Evolutionary conservation across 306 rosid genomes (phyloP), one percentile per base, ranked within the genome.

Genomic region (Dryas alaskensis): DNA sequence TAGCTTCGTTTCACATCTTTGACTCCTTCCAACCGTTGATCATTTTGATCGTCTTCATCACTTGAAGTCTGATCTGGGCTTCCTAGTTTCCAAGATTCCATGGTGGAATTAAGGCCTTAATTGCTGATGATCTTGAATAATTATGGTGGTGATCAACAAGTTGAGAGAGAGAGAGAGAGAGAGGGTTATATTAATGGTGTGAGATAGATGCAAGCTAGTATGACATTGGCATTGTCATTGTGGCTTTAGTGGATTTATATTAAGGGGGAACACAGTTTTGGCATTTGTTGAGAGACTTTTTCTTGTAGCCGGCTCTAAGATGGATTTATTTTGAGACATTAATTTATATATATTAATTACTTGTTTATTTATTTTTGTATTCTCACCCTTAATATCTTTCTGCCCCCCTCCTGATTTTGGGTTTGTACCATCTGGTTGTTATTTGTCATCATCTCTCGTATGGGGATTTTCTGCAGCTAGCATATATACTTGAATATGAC

Each of bases 271-370:
- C 57, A n/a, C 8, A 42, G 7, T 83, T 88, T 89, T 90, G 98
- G 87, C 84, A 45, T 76, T 58, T 81, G 52, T 78, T 48, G 75
- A 43, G 27, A 47, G 86, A 79, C 72, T 64, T 80, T 86, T 81
- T 79, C 85, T 44, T 73, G 74, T 74, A 86, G 97, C 97, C 91
- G 96, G 96, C 96, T 88, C 74, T 81, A 53, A 64, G 44, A 72
- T 72, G 45, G 70, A 67, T 79, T 80, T 73, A 75, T 65, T 22
- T 49, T 57, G 58, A 71, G 37, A 31, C 37, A 31, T 31, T n/a
- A 22, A 22, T 22, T 22, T 22, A 22, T 22, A 22, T 22, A 22
- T 57, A 44, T 53, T 65, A 60, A 67, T 75, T 55, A 75, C 49
- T 64, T 71, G 40, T 78, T 31, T 12, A 39, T 6, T 8, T 43